Base-by-base conservation (phyloP, 192 early-diverging fungal species). In the Mortierella alpina region DNA sequence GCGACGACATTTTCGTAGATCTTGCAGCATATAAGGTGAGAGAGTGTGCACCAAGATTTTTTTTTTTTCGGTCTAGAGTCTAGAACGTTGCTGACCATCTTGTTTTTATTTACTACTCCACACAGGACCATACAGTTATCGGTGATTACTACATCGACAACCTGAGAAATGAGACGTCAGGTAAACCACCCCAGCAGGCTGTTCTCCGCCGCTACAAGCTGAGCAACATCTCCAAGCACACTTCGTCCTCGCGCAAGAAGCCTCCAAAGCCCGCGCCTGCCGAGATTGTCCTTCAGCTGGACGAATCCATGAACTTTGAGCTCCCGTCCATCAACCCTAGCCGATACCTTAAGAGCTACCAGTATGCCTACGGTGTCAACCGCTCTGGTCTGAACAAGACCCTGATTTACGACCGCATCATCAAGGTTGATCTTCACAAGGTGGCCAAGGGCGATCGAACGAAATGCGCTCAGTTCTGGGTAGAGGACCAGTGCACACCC, bases 1-100 rank as follows among this genome's bases (percentile, higher is more conserved):
- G 63, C 20, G 86, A 85, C 54, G 86, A 84, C 39, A 61, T 85
- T 46, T 61, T 76, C 8, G 53, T 89, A 22, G 86, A 89, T 18
- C 63, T 82, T 51, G 60, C 76, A 23, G 58, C 72, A 0, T 83
- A 82, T 58, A 75, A 86, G 65, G 75, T 78, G 63, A 71, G 47
- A 67, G 23, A 54, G 8, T 31, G 31, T 31, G 31, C 31, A 42
- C 2, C 15, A 41, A 20, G 65, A 18, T 71, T 50, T 68, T 31
- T n/a, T 50, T 17, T 71, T 50, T 68, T 31, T n/a, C 40, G 50
- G 42, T 55, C 50, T 4, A 18, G 31, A 31, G 31, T 31, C 31
- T 3, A 31, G 31, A 31, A 31, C 1, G 31, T 2, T 31, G 31
- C 31, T 45, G 14, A 49, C 55, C 7, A 9, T 31, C 57, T 20